phyloP scores from a whole-genome alignment of 495 filamentous ascomycete genomes.

The Penicillium chermesinum region DNA sequence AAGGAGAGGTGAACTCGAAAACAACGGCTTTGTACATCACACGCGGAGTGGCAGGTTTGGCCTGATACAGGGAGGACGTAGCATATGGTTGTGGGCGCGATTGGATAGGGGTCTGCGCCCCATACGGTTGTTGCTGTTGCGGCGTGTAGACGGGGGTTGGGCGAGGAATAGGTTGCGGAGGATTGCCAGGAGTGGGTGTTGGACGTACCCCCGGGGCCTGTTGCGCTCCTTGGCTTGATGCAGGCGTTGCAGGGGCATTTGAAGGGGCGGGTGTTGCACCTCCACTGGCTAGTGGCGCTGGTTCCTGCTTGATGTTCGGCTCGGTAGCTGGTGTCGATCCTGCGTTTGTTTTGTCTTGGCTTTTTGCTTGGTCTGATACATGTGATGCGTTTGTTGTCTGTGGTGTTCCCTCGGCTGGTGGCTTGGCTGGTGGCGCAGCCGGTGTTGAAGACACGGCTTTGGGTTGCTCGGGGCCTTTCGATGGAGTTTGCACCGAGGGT shows the following conservation, averaged over 20 bases:
- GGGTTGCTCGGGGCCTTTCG: slow-evolving; percentile 15
- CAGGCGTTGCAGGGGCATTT: not conserved
- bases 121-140: slow-evolving; percentile 32
- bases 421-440: slow-evolving; percentile 29
- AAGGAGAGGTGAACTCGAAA: slow-evolving; percentile 67
- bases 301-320: slow-evolving; percentile 34
- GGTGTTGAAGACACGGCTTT: slow-evolving; percentile 15
- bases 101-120: slow-evolving; percentile 32
- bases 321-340: too few species aligned
- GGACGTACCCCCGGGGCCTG: slow-evolving; percentile 21
- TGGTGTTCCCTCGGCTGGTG: not conserved
- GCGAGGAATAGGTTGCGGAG: slow-evolving; percentile 20
- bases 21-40: slow-evolving; percentile 65
- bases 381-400: not conserved
- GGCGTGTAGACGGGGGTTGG: slow-evolving; percentile 26
- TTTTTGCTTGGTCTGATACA: not conserved
- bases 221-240: slow-evolving; percentile 10
- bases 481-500: slow-evolving; percentile 28
- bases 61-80: slow-evolving; percentile 31
- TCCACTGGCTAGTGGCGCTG: slow-evolving; percentile 2
- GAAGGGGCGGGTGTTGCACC: not conserved
- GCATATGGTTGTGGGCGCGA: slow-evolving; percentile 36
- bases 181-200: slow-evolving; percentile 11
- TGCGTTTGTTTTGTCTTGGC: not conserved
- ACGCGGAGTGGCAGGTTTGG: slow-evolving; percentile 24